Evolutionary conservation across 2,329 filamentous ascomycete species (phyloP).

Genomic region (Talaromyces sp.): DNA sequence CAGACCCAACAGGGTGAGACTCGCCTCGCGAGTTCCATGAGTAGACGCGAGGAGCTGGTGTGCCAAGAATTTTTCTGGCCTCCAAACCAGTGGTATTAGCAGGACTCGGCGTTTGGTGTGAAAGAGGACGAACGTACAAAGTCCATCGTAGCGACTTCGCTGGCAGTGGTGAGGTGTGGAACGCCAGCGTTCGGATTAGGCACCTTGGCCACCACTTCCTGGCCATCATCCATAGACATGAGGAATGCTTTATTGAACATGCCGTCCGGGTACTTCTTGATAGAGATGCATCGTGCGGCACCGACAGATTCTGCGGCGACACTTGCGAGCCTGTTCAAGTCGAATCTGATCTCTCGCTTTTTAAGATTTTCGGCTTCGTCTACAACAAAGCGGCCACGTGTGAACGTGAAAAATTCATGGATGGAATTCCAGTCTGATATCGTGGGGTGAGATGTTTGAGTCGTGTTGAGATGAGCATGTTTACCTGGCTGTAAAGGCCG

Average conservation of each 20-base stretch:
- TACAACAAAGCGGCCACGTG: constrained; percentile 22
- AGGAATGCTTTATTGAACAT: constrained; percentile 27
- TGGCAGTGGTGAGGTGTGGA: neutral
- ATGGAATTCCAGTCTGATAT: constrained; percentile 21
- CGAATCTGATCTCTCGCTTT: constrained; percentile 17
- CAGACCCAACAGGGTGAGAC: constrained; percentile 16
- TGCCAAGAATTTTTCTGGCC: constrained; percentile 18
- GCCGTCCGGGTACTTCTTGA: constrained; percentile 8
- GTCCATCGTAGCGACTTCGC: constrained; percentile 1
- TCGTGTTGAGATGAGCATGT: neutral
- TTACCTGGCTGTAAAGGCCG: neutral
- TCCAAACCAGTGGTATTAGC: constrained; percentile 12
- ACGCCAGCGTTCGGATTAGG: constrained; percentile 13
- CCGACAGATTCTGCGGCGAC: constrained; percentile 11
- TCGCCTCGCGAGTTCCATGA: constrained; percentile 18
- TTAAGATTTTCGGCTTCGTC: constrained; percentile 15
- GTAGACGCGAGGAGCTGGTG: constrained; percentile 16
- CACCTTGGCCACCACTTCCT: constrained; percentile 13
- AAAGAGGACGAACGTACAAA: constrained; percentile 13
- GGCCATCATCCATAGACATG: constrained; percentile 21
- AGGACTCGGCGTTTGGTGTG: constrained; percentile 1
- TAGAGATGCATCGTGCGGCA: too few relatives aligned
- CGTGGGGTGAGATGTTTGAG: neutral
- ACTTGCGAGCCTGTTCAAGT: constrained; percentile 17
- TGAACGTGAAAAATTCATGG: constrained; percentile 23